phyloP scores from a whole-genome alignment of 1,139 yeast species.

The Debaryomycetaceae sp. region DNA sequence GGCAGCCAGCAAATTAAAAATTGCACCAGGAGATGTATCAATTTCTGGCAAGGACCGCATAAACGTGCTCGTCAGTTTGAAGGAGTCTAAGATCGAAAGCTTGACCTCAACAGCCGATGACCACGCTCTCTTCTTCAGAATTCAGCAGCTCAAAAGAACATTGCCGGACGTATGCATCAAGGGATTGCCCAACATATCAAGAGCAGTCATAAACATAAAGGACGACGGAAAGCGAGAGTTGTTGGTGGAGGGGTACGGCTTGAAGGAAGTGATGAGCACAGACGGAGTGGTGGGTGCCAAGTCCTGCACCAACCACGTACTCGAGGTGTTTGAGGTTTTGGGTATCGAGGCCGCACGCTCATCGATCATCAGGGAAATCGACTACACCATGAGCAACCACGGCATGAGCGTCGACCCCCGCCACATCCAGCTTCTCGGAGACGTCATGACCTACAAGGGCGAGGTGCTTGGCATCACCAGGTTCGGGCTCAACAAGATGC shows the following conservation, averaged over 20 bases:
- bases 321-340: slow-evolving; percentile 83
- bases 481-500: slow-evolving; percentile 96
- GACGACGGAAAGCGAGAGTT: slow-evolving; percentile 86
- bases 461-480: slow-evolving; percentile 97
- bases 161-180: slow-evolving; percentile 87
- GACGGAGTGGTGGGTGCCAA: slow-evolving; percentile 92
- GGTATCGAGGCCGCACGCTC: slow-evolving; percentile 98
- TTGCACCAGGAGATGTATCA: slow-evolving; percentile 67
- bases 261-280: slow-evolving; percentile 94
- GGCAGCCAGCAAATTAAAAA: slow-evolving; percentile 85
- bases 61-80: slow-evolving; percentile 64
- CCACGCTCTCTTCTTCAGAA: slow-evolving; percentile 71
- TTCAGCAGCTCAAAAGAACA: slow-evolving; percentile 83
- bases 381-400: slow-evolving; percentile 97
- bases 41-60: slow-evolving; percentile 66
- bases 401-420: slow-evolving; percentile 99
- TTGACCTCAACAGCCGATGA: slow-evolving; percentile 24
- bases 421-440: slow-evolving; percentile 95
- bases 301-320: slow-evolving; percentile 86
- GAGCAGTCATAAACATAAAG: slow-evolving; percentile 93
- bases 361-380: slow-evolving; percentile 90
- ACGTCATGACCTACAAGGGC: slow-evolving; percentile 98
- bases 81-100: slow-evolving; percentile 48
- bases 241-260: slow-evolving; percentile 95
- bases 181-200: slow-evolving; percentile 84